Evolutionary conservation across 2,329 filamentous ascomycete genomes (phyloP).

Genomic region (Neurospora sp.): DNA sequence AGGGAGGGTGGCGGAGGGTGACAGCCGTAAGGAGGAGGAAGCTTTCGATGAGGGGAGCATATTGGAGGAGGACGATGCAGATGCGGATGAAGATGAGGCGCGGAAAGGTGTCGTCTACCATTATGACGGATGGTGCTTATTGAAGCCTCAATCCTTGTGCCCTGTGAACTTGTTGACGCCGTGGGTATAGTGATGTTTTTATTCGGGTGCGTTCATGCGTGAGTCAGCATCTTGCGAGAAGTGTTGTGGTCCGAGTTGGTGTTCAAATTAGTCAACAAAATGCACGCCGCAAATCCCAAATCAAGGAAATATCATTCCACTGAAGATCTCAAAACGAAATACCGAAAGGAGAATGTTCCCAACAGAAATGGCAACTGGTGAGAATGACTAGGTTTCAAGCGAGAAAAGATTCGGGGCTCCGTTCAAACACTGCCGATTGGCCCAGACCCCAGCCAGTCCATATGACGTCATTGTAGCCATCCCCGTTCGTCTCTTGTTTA

Average conservation of each 20-base stretch:
- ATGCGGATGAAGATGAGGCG: conserved; percentile 37
- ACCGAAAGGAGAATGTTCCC: not conserved
- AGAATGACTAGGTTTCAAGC: not conserved
- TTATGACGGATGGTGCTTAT: conserved; percentile 7
- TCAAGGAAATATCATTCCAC: not conserved
- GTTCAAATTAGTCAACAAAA: not conserved
- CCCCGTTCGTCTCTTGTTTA: not conserved
- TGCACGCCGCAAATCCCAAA: not conserved
- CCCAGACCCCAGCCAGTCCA: not conserved
- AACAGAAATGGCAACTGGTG: not conserved
- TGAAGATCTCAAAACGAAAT: not conserved
- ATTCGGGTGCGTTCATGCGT: not conserved
- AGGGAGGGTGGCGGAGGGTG: not conserved
- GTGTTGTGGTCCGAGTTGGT: not conserved
- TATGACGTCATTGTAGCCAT: not conserved
- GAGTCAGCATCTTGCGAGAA: not conserved
- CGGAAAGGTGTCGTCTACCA: conserved; percentile 28
- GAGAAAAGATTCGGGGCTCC: not conserved
- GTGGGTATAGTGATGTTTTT: not conserved
- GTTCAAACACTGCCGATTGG: not conserved
- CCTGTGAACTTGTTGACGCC: not conserved
- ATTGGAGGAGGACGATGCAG: conserved; percentile 33
- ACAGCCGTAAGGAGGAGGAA: conserved; percentile 19
- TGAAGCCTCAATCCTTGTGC: not conserved
- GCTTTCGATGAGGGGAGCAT: conserved; percentile 30